Conservation (phyloP, 768 basidiomycete genomes). For the Cubamyces lactineus region DNA sequence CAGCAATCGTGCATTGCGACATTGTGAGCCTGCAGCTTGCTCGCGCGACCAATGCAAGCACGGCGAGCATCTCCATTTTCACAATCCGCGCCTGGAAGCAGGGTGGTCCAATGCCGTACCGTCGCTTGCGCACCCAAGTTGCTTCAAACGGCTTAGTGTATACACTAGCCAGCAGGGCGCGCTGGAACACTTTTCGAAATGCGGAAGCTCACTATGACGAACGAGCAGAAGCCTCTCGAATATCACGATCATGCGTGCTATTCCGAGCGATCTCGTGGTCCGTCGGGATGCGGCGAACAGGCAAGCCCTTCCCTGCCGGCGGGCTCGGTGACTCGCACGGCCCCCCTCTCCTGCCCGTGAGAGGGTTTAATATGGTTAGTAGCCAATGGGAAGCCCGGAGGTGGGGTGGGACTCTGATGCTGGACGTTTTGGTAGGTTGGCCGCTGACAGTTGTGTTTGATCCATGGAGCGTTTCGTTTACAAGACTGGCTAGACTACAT, state of each 20-base stretch:
- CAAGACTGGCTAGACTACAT: too few relatives aligned
- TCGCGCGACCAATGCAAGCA: too few relatives aligned
- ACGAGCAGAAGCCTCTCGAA: neutral
- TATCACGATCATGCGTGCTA: neutral
- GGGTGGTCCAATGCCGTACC: too few relatives aligned
- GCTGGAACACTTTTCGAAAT: too few relatives aligned
- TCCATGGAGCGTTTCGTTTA: neutral
- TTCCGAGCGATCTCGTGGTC: too few relatives aligned
- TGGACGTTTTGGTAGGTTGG: neutral
- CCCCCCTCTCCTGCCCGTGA: neutral
- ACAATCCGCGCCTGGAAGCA: neutral
- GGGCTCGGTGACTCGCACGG: neutral
- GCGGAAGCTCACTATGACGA: too few relatives aligned
- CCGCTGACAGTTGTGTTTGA: neutral
- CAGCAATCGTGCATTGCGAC: too few relatives aligned
- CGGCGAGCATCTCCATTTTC: slow-evolving; percentile 8
- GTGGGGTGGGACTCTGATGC: neutral
- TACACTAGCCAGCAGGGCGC: neutral
- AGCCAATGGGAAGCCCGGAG: neutral
- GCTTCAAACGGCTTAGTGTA: neutral
- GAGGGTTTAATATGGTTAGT: neutral
- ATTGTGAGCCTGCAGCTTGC: too few relatives aligned
- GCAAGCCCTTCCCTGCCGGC: neutral
- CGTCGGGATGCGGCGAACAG: neutral
- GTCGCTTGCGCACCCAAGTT: neutral